A percentile compares a stretch with the other conserved stretches of the same genome.
phyloP scores from a whole-genome alignment of 352 stramenopile genomes.

The Pythium catenulatum region DNA sequence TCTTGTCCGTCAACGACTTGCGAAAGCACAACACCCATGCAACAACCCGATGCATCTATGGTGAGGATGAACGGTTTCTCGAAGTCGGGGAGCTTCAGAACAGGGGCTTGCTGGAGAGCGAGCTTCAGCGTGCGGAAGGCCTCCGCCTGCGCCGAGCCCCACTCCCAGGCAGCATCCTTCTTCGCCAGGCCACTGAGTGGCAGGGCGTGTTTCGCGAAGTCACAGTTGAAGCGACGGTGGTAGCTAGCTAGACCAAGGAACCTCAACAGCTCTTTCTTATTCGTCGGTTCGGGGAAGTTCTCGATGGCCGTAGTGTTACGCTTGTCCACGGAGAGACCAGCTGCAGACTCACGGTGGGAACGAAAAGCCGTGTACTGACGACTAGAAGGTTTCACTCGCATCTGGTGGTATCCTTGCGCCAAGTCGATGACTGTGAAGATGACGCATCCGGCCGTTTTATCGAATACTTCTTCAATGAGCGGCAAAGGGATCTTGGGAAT shows the following conservation, averaged over 20 bases:
- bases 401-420: not conserved
- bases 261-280: not conserved
- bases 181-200: not conserved
- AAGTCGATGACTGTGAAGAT: not conserved
- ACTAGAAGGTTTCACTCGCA: not conserved
- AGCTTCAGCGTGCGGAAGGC: not conserved
- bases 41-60: not conserved
- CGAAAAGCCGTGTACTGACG: not conserved
- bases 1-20: not conserved
- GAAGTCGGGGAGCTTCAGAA: too few relatives aligned
- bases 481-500: conserved; percentile 55
- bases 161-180: not conserved
- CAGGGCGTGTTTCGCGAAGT: too few relatives aligned
- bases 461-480: conserved; percentile 54
- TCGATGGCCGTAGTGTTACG: not conserved
- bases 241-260: too few relatives aligned
- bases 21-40: not conserved
- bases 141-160: not conserved
- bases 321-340: not conserved
- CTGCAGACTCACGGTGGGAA: not conserved
- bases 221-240: too few relatives aligned
- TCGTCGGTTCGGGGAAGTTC: not conserved
- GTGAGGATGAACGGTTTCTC: too few relatives aligned
- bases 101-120: not conserved
- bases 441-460: conserved; percentile 15